Evolutionary conservation across 2,329 filamentous ascomycete genomes (phyloP), one percentile per base, ranked within the genome.

Genomic region (Aspergillus fijiensis): DNA sequence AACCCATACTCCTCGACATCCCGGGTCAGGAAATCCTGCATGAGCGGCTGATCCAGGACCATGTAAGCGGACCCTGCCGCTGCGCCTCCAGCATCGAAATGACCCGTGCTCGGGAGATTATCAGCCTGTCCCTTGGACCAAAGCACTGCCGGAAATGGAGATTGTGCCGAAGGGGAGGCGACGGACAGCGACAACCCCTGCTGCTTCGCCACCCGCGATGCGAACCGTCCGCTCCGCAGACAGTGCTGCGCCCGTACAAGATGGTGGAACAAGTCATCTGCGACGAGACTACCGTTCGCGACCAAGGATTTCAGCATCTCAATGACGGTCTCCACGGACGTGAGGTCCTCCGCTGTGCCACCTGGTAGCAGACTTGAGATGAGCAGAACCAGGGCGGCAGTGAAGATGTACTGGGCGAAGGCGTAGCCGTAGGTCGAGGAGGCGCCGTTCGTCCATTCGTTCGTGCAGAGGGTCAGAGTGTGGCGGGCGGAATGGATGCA

Each of bases 331-430:
- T 72, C 70, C n/a, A 72, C 66, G 2, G 64, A 50, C 0, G 61
- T 60, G 21, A 68, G 62, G 49, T 72, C 70, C 21, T 51, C 58
- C 1, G 54, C 5, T 7, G 62, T 64, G 1, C 69, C 66, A 6
- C 62, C 49, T 5, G 57, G 25, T 23, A 66, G 58, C 3, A 72
- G 59, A n/a, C 65, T 68, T 9, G 71, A 72, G 5, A 74, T 65
- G 7, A 70, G 69, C 58, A 75, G 68, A 5, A 72, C 64, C n/a
- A 73, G 60, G 3, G 72, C 68, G 2, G 69, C 68, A 1, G 72
- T 72, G 60, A 75, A 75, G 11, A 75, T 65, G 14, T 73, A 73
- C 42, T 73, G 72, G 1, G 72, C 71, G 52, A 73, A 70, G 53
- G 72, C 74, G 51, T 72, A 75, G 14, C 72, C 72, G 55, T 69